Base-by-base conservation (phyloP, 2,329 filamentous ascomycete genomes). In the Trichoderma aggressivum region DNA sequence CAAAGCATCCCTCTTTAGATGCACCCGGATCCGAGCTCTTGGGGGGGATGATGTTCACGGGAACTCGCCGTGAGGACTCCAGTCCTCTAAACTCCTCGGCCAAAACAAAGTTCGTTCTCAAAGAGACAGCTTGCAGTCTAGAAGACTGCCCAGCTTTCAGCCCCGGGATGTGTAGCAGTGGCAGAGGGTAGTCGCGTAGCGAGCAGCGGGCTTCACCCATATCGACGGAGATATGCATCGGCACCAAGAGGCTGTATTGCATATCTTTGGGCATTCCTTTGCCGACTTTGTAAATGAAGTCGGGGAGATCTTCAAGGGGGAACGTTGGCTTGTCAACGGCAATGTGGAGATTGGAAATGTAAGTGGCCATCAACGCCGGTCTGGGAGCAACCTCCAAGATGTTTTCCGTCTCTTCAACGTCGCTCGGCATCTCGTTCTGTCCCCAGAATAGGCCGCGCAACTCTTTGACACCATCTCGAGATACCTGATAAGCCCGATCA, bases 181-280 rank as follows among this genome's bases (percentile, higher is more conserved):
- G 96, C 26, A 99, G 84, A 10, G 97, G 97, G 78, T 99, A 99
- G 82, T 99, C 96, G 74, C 96, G 89, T 26, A 99, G 83, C 16
- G 91, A 91, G n/a, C 97, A 87, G 73, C 92, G 90, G 11, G 91
- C 93, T 81, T 99, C 96, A 63, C 94, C 92, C 90, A 98, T 94
- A 72, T 92, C 92, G 73, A 99, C 87, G 74, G 94, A 90, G 3
- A 99, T 86, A 79, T 92, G 92, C 90, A 98, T 94, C 0, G 96
- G 97, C 12, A 99, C 85, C 21, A 99, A 86, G 24, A 99, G 85
- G 11, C 94, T 90, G 79, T 98, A 99, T 77, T 95, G 86, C 88
- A 94, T 99, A 77, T 97, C 91, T 73, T 89, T 86, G 1, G 96
- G 96, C 89, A 99, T 97, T 1, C 96, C 96, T 82, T 99, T 99